These are phyloP conservation scores for Gastrolobium bilobum DNA, from an alignment of 306 rosid species.

Conservation along the genomic window DNA sequence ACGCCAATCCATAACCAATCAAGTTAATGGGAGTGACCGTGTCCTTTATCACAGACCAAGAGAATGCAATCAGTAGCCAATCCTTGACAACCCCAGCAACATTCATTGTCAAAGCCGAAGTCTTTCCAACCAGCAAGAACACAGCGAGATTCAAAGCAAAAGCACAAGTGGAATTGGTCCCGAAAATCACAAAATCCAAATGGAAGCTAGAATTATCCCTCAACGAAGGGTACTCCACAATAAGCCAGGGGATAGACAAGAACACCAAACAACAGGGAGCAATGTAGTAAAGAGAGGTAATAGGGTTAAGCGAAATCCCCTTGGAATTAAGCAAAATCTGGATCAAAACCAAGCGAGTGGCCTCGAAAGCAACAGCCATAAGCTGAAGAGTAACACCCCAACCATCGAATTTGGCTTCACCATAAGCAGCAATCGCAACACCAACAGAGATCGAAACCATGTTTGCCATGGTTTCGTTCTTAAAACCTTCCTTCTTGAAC, in stretches of 20 bases:
- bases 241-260: slow-evolving; percentile 80
- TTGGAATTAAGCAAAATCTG: slow-evolving; percentile 85
- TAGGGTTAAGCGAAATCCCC: slow-evolving; percentile 88
- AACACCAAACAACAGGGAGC: slow-evolving; percentile 93
- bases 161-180: slow-evolving; percentile 84
- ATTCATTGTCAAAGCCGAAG: slow-evolving; percentile 97
- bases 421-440: slow-evolving; percentile 90
- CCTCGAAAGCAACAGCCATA: slow-evolving; percentile 87
- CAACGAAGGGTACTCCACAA: slow-evolving; percentile 80
- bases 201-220: slow-evolving; percentile 85
- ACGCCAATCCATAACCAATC: slow-evolving; percentile 88
- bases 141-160: slow-evolving; percentile 91
- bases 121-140: slow-evolving; percentile 93
- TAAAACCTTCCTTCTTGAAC: slow-evolving; percentile 76
- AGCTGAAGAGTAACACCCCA: slow-evolving; percentile 88
- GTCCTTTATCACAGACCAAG: slow-evolving; percentile 99
- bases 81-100: slow-evolving; percentile 99
- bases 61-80: slow-evolving; percentile 94
- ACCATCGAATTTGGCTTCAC: slow-evolving; percentile 79
- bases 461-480: slow-evolving; percentile 77
- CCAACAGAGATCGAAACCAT: slow-evolving; percentile 92
- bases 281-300: slow-evolving; percentile 92
- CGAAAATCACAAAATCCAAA: slow-evolving; percentile 72
- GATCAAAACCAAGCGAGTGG: slow-evolving; percentile 85
- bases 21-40: slow-evolving; percentile 83